Percentiles rank a stretch among this genome's conserved stretches.
Conservation (phyloP, 2,329 filamentous ascomycete species). For the Clonostachys byssicola region DNA sequence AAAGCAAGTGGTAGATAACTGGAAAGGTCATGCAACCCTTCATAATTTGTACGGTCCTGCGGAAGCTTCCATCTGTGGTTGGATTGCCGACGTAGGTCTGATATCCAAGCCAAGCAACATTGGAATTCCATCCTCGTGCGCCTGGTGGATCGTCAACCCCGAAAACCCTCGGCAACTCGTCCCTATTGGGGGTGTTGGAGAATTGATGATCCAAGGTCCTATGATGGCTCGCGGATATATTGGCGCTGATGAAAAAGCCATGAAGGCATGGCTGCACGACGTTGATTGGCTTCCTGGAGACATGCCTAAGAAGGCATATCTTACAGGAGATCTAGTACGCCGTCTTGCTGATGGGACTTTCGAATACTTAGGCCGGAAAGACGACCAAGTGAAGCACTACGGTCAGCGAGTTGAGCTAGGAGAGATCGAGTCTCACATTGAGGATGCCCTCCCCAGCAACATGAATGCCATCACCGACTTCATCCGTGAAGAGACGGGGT, state of each 20-base stretch:
- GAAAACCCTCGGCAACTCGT: slow-evolving; percentile 6
- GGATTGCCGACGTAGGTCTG: not conserved
- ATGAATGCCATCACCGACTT: slow-evolving; percentile 1
- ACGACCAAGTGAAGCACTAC: slow-evolving; percentile 45
- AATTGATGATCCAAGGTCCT: slow-evolving; percentile 12
- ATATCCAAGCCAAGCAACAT: slow-evolving; percentile 4
- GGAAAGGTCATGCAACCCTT: slow-evolving; percentile 18
- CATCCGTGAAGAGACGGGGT: slow-evolving; percentile 1
- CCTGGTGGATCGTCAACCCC: slow-evolving; percentile 10
- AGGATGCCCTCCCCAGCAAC: not conserved
- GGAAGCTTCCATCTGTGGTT: slow-evolving; percentile 23
- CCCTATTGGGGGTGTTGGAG: slow-evolving; percentile 8
- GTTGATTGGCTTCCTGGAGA: slow-evolving; percentile 3
- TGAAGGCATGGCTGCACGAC: slow-evolving; percentile 3
- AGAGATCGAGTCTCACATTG: slow-evolving; percentile 8
- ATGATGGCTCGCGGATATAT: slow-evolving; percentile 10
- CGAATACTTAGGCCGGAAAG: slow-evolving; percentile 9
- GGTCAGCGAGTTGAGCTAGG: slow-evolving; percentile 10
- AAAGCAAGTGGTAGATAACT: slow-evolving; percentile 3
- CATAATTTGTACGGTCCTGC: slow-evolving; percentile 36
- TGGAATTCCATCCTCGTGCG: slow-evolving; percentile 2
- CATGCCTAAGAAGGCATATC: slow-evolving; percentile 5
- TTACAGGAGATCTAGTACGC: slow-evolving; percentile 8
- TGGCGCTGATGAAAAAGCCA: not conserved
- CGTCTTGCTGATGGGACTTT: slow-evolving; percentile 9